A percentile compares a stretch with the other conserved stretches of the same genome.
Conservation (phyloP, 169 alveolate genomes). For the Cryptosporidium meleagridis region DNA sequence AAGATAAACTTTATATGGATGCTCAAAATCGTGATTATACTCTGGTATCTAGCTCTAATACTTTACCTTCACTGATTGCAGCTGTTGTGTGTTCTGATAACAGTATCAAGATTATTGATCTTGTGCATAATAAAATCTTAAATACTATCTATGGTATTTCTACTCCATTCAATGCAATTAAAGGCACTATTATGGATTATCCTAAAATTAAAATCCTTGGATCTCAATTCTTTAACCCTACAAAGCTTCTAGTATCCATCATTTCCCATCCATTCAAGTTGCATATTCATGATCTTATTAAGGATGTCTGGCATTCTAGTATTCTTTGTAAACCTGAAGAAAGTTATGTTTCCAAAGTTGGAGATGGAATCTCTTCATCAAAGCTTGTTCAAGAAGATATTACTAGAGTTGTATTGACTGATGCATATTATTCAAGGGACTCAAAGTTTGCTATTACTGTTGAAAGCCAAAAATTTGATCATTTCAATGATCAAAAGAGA, state of each 20-base stretch:
- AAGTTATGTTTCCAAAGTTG: constrained; percentile 61
- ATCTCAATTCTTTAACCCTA: background rate
- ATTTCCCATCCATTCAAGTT: constrained; percentile 54
- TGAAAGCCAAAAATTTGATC: constrained; percentile 57
- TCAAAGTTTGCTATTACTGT: constrained; percentile 16
- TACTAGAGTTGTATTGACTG: background rate
- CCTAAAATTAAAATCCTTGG: background rate
- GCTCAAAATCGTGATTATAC: background rate
- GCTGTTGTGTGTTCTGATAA: constrained; percentile 60
- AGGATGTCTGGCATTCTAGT: constrained; percentile 1
- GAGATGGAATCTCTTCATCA: constrained; percentile 64
- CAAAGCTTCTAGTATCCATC: constrained; percentile 18
- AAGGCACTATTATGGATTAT: background rate
- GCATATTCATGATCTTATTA: constrained; percentile 51
- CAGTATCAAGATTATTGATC: constrained; percentile 42
- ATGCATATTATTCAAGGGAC: constrained; percentile 16
- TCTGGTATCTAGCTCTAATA: background rate
- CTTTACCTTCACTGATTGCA: background rate
- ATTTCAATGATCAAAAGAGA: background rate
- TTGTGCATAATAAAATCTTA: constrained; percentile 40
- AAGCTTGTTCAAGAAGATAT: constrained; percentile 16
- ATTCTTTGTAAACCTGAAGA: constrained; percentile 40
- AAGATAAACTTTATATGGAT: background rate
- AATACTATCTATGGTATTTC: constrained; percentile 46
- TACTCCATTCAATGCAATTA: constrained; percentile 25